Evolutionary conservation across 768 basidiomycete species (phyloP), one percentile per base, ranked within the genome.

Genomic region (Tylopilus sp.): DNA sequence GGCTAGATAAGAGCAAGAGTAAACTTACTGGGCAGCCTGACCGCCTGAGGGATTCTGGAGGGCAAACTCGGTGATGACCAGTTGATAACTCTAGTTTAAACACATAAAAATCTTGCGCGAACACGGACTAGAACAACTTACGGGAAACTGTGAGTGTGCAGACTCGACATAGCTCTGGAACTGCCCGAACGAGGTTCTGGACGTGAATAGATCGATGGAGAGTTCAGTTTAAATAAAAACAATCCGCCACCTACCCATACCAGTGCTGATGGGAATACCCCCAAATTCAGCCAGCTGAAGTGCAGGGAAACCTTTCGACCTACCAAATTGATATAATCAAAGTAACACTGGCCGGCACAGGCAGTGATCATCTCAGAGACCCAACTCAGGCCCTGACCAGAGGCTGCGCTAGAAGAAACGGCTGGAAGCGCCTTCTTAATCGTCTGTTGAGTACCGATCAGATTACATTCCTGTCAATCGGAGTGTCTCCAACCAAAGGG

Each of bases 371-470:
- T 68, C 48, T 71, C 48, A 21, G 63, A 59, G 24, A 74, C 30
- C 72, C 73, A 74, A 33, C 29, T 30, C 19, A 74, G 50, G n/a
- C 73, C 73, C 50, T 74, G 40, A 2, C 73, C 73, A 30, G 71
- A 21, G 8, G 48, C 21, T 9, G 54, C 49, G 26, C 71, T 73
- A n/a, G 72, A 70, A 12, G 71, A 68, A 12, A 74, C 65, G 1
- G 73, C 68, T 6, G 73, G 73, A 24, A 74, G 67, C 4, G 73
- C 72, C 49, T 73, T 74, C 65, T 70, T 71, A 40, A 73, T 72
- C 1, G 64, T 6, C 72, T 73, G 34, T 24, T 45, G 48, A 22
- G 3, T 31, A 45, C 16, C 2, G 13, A 6, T 59, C 6, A 55
- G 31, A 9, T 2, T 9, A 26, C 14, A 21, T 9, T 34, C 34